Percentiles rank a stretch among this genome's conserved stretches.
These are phyloP conservation scores for Penicillium angulare DNA, from an alignment of 495 filamentous ascomycete species.

Conservation along the genomic window DNA sequence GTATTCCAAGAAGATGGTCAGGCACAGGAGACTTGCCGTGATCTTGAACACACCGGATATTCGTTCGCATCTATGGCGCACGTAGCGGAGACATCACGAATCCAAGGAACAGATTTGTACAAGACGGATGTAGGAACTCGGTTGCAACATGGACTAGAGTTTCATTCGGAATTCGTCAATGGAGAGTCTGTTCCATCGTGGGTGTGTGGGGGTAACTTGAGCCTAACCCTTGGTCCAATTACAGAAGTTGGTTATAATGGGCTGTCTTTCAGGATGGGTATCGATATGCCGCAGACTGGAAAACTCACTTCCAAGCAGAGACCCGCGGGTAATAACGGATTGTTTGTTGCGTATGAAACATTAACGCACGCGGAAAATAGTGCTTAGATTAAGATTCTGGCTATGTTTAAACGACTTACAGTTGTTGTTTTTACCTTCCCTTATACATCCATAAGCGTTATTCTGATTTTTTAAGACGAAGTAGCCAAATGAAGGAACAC, in stretches of 20 bases:
- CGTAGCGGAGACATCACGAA: constrained; percentile 22
- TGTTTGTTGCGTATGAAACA: constrained; percentile 29
- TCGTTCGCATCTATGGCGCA: constrained; percentile 26
- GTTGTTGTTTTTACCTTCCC: no score
- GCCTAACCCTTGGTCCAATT: constrained; percentile 4
- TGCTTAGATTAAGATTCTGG: no score
- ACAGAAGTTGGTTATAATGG: constrained; percentile 30
- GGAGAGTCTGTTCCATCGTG: constrained; percentile 12
- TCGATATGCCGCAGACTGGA: constrained; percentile 21
- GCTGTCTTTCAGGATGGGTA: constrained; percentile 12
- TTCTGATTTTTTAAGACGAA: no score
- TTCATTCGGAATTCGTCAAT: constrained; percentile 17
- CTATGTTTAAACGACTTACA: no score
- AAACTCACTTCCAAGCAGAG: constrained; percentile 11
- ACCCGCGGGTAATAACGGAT: constrained; percentile 15
- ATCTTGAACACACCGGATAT: constrained; percentile 26
- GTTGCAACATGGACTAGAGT: constrained; percentile 18
- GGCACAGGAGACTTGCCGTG: constrained; percentile 30
- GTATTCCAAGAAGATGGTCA: constrained; percentile 12
- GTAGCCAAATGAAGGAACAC: no score
- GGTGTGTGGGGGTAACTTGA: constrained; percentile 18
- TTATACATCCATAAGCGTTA: no score
- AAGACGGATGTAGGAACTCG: constrained; percentile 17
- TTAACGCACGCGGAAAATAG: constrained; percentile 25
- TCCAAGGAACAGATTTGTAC: constrained; percentile 27